These are phyloP conservation scores for Colletotrichum orbiculare DNA, from an alignment of 2,329 filamentous ascomycete genomes.

Conservation along the genomic window DNA sequence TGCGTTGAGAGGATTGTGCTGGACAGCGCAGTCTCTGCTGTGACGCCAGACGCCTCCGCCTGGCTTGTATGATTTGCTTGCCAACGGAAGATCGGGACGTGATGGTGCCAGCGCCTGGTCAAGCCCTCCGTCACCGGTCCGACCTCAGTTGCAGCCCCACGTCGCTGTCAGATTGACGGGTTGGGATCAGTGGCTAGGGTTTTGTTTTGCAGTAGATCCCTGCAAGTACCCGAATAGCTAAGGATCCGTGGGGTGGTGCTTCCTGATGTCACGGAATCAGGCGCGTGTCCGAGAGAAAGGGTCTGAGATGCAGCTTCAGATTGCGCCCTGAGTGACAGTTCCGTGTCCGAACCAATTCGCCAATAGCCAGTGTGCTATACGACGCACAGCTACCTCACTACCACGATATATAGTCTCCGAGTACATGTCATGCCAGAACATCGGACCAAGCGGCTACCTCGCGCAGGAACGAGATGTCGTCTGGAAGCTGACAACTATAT, in stretches of 20 bases:
- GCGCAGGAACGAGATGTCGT: neutral
- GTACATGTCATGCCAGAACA: slow-evolving; percentile 16
- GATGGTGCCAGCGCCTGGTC: slow-evolving; percentile 2
- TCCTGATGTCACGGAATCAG: slow-evolving; percentile 23
- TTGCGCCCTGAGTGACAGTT: neutral
- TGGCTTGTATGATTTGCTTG: neutral
- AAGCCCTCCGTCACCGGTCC: slow-evolving; percentile 8
- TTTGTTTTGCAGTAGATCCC: slow-evolving; percentile 8
- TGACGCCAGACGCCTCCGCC: neutral
- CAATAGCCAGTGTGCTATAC: too few relatives aligned
- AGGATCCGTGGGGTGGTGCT: slow-evolving; percentile 16
- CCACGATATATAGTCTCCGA: neutral
- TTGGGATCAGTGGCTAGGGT: slow-evolving; percentile 17
- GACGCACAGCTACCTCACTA: neutral
- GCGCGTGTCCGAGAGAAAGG: neutral
- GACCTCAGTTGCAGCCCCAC: slow-evolving; percentile 12
- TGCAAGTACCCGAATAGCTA: slow-evolving; percentile 28
- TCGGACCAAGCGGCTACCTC: slow-evolving; percentile 16
- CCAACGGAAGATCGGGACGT: slow-evolving; percentile 12
- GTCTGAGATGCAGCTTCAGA: neutral
- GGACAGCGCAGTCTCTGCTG: neutral
- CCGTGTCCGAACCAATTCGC: neutral
- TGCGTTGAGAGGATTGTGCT: slow-evolving; percentile 1
- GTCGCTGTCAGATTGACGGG: slow-evolving; percentile 20
- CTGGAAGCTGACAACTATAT: slow-evolving; percentile 15